Conservation (phyloP, 495 filamentous ascomycete species). For the Poronia punctata region DNA sequence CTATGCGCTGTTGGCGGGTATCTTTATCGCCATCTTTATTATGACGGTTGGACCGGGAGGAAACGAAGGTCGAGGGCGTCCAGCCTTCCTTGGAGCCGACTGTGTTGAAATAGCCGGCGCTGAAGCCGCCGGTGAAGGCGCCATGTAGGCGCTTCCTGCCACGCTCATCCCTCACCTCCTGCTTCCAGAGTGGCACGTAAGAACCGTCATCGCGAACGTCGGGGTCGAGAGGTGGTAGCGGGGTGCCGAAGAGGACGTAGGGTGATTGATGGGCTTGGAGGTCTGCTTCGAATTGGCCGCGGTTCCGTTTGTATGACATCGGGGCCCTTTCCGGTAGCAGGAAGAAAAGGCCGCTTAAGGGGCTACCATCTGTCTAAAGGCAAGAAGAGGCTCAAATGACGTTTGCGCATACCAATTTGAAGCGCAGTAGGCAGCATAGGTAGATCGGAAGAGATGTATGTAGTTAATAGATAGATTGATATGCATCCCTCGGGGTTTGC, state of each 20-base stretch:
- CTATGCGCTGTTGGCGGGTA: conserved; percentile 55
- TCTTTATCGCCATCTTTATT: conserved; percentile 51
- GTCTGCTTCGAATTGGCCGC: conserved; percentile 72
- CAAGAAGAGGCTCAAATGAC: neutral
- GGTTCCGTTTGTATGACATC: conserved; percentile 77
- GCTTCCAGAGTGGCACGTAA: conserved; percentile 92
- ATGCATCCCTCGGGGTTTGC: too few relatives aligned
- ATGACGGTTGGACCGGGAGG: conserved; percentile 71
- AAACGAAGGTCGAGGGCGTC: conserved; percentile 86
- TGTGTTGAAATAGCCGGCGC: conserved; percentile 96
- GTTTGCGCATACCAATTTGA: too few relatives aligned
- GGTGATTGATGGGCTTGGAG: conserved; percentile 65
- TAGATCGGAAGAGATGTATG: too few relatives aligned
- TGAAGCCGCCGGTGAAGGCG: conserved; percentile 94
- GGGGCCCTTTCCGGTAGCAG: conserved; percentile 6
- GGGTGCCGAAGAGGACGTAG: conserved; percentile 78
- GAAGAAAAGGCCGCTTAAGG: neutral
- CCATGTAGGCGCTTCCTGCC: conserved; percentile 90
- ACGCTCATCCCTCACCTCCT: conserved; percentile 90
- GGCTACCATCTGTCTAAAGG: conserved; percentile 5
- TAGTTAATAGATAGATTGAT: too few relatives aligned
- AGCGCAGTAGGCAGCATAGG: too few relatives aligned
- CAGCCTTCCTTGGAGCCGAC: conserved; percentile 98
- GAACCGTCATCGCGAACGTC: conserved; percentile 84
- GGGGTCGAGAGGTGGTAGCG: conserved; percentile 73